Base-by-base conservation (phyloP, 352 stramenopile genomes). In the Blastocystis sp. region DNA sequence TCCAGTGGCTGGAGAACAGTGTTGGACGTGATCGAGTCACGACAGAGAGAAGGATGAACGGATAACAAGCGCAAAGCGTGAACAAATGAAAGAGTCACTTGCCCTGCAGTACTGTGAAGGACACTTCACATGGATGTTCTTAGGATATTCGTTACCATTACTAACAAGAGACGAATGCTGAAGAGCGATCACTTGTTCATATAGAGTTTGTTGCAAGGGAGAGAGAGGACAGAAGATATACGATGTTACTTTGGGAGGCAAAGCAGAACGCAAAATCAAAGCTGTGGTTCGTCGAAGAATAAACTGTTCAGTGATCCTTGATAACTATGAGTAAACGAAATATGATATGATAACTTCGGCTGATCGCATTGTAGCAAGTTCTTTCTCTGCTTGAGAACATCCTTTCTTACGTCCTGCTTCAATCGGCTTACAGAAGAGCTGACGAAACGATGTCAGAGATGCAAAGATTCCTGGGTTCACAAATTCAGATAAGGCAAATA, bases 401-500 rank as follows among this genome's bases (percentile, higher is more conserved):
- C 39, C 74, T n/a, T 85, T 73, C 19, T 16, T n/a, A 19, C 74
- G 46, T 19, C 74, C 74, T 9, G 37, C 37, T 71, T 87, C 86
- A 78, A 93, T 92, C 0, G 91, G 91, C 19, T 89, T 83, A 86
- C 92, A 89, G 86, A 91, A 93, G 0, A 91, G 43, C 78, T 85
- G 29, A n/a, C 89, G 89, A 88, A 94, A 94, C 6, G 49, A 80
- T 24, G 69, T 69, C 27, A 92, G 77, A 39, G 90, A 85, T 29
- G 90, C 89, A 6, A 94, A 71, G 43, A 92, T 77, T 49, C 89
- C 90, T 7, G 90, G 91, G 42, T 91, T 89, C 16, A 90, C 89
- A 88, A 93, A 92, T 24, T 92, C 90, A n/a, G 88, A 88, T 43
- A 93, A 51, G n/a, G 88, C 91, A 88, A 91, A 91, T 88, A 93